phyloP scores from a whole-genome alignment of 1,284 basidiomycete species.

The Ceratobasidium sp. region DNA sequence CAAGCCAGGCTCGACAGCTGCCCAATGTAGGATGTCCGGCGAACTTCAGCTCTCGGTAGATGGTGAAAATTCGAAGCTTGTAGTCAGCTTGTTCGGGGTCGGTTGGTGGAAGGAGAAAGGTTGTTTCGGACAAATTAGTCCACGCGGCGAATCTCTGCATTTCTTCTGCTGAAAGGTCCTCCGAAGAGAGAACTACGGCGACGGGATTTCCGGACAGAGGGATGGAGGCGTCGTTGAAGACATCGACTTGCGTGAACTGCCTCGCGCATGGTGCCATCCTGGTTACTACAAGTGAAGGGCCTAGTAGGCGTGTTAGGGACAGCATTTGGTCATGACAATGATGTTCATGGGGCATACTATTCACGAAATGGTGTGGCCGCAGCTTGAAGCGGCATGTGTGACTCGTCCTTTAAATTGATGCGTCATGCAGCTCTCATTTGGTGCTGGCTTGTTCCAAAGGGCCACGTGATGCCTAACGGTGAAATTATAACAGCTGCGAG shows the following conservation, averaged over 20 bases:
- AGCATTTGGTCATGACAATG: no score
- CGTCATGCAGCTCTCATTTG: background rate
- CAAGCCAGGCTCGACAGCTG: conserved; percentile 39
- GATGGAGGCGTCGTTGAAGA: conserved; percentile 9
- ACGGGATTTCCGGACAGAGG: conserved; percentile 37
- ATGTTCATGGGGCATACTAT: background rate
- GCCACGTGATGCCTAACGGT: background rate
- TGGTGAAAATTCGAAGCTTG: conserved; percentile 33
- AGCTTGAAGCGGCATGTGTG: background rate
- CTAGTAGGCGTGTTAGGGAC: no score
- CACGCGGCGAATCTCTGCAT: conserved; percentile 30
- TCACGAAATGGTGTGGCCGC: background rate
- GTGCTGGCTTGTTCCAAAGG: background rate
- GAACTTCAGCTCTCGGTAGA: conserved; percentile 19
- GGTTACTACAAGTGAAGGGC: no score
- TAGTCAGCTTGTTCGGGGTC: conserved; percentile 34
- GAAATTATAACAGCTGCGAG: no score
- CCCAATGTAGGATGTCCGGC: conserved; percentile 42
- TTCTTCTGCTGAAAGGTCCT: conserved; percentile 17
- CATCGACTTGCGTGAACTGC: conserved; percentile 37
- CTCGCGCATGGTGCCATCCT: conserved; percentile 13
- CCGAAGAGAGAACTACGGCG: conserved; percentile 20
- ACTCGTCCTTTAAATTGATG: background rate
- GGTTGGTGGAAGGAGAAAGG: conserved; percentile 28
- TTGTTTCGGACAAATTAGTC: conserved; percentile 41